Conservation (phyloP, 2,329 filamentous ascomycete species). For the Botrytis sinoallii region DNA sequence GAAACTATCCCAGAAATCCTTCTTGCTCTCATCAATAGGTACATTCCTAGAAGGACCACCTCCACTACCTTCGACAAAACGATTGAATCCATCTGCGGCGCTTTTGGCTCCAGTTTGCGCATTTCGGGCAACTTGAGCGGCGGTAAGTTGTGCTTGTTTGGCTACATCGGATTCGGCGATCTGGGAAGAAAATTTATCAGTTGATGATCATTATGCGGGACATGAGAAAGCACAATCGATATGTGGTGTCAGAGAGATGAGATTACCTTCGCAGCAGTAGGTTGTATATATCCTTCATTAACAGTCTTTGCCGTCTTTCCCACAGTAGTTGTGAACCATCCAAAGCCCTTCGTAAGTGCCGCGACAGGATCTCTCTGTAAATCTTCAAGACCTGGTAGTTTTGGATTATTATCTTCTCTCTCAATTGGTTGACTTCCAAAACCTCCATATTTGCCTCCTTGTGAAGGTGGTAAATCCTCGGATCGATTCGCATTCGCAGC, state of each 20-base stretch:
- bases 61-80: constrained; percentile 75
- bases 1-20: constrained; percentile 92
- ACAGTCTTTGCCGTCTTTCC: constrained; percentile 87
- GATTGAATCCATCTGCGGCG: constrained; percentile 76
- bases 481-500: constrained; percentile 75
- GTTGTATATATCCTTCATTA: constrained; percentile 88
- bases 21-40: constrained; percentile 60
- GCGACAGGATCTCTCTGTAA: constrained; percentile 88
- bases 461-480: constrained; percentile 74
- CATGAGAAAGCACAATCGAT: not conserved
- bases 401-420: constrained; percentile 44
- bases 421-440: constrained; percentile 73
- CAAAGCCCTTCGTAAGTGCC: constrained; percentile 86
- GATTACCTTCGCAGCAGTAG: constrained; percentile 79
- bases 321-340: constrained; percentile 87
- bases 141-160: constrained; percentile 59
- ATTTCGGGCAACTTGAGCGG: constrained; percentile 63
- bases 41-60: constrained; percentile 40
- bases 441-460: constrained; percentile 88
- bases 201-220: not conserved
- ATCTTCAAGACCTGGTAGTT: constrained; percentile 73
- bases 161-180: constrained; percentile 78
- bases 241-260: constrained; percentile 22
- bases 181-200: constrained; percentile 43
- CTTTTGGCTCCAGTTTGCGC: constrained; percentile 68